Base-by-base conservation (phyloP, 768 basidiomycete genomes). In the Kwoniella mangroviensis region DNA sequence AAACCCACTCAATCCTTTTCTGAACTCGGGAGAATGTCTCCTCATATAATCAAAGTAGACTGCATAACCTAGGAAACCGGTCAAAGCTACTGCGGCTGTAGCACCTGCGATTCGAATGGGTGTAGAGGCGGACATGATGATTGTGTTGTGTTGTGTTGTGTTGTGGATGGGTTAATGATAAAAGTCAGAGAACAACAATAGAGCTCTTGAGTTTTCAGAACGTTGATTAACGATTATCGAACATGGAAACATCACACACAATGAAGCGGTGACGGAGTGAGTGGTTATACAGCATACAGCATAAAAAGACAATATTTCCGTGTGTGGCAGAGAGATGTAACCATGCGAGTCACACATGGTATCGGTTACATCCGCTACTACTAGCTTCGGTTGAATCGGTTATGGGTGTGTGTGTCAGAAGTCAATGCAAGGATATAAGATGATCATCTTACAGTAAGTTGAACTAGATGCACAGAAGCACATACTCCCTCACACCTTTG, bases 41-140 rank as follows among this genome's bases (percentile, higher is more conserved):
- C 97, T 90, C 85, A 88, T 92, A 86, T 96, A 90, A 86, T 99
- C 97, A 79, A 98, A 99, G 85, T 94, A 98, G 64, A 89, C 87
- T 40, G 91, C 93, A 83, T 98, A 98, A 24, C 89, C 93, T 43
- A 91, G 69, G 51, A 77, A 58, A 24, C 77, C 79, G 21, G 81
- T 75, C 34, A 79, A 65, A 10, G 76, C 77, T 10, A 79, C 77
- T 58, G 81, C 74, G 40, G 81, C 79, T 26, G 78, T 77, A 58
- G 74, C 72, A 56, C 75, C 65, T 15, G 76, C 79, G 65, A 79
- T 72, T 64, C 68, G 61, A 19, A 69, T 66, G 24, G 26, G 74
- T 45, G 45, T 65, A 54, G 64, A 72, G 40, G 67, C 58, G 13
- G 58, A 60, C 58, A 60, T 60, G 12, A 11, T 60, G 34, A 13